Evolutionary conservation across 2,329 filamentous ascomycete species (phyloP).

Genomic region (Epichloe bromicola): DNA sequence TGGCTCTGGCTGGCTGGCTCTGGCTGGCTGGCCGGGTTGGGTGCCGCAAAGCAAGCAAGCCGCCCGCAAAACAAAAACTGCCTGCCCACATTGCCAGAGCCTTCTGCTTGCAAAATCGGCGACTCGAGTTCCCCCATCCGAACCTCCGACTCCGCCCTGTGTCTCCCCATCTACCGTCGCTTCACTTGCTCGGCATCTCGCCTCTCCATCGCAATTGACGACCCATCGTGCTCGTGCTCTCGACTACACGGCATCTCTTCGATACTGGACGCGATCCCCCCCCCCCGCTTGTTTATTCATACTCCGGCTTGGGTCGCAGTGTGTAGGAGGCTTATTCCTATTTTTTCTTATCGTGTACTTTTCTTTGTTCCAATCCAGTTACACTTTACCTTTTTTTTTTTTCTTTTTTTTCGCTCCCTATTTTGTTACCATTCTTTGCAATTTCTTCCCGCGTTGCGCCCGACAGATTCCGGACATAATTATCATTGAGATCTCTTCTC

Average conservation of each 20-base stretch:
- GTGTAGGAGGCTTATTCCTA: neutral
- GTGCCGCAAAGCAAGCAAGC: too few species aligned
- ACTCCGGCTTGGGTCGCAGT: constrained; percentile 2
- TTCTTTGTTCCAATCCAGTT: neutral
- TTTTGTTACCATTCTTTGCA: neutral
- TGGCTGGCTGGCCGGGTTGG: too few species aligned
- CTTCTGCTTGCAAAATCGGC: neutral
- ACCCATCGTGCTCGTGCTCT: neutral
- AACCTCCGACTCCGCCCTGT: constrained; percentile 3
- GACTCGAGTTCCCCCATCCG: neutral
- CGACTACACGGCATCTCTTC: neutral
- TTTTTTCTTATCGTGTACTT: neutral
- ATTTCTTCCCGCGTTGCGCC: neutral
- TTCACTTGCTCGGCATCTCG: constrained; percentile 4
- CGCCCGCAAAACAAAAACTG: too few species aligned
- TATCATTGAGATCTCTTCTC: neutral
- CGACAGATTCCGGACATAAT: neutral
- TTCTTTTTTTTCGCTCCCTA: neutral
- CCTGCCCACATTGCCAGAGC: neutral
- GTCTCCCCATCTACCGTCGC: constrained; percentile 1
- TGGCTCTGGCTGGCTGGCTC: too few species aligned
- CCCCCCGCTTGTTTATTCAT: constrained; percentile 1
- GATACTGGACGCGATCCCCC: neutral
- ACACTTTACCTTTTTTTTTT: neutral
- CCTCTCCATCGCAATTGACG: constrained; percentile 5